Evolutionary conservation across 2,329 filamentous ascomycete species (phyloP).

Genomic region (Coniochaeta sp.): DNA sequence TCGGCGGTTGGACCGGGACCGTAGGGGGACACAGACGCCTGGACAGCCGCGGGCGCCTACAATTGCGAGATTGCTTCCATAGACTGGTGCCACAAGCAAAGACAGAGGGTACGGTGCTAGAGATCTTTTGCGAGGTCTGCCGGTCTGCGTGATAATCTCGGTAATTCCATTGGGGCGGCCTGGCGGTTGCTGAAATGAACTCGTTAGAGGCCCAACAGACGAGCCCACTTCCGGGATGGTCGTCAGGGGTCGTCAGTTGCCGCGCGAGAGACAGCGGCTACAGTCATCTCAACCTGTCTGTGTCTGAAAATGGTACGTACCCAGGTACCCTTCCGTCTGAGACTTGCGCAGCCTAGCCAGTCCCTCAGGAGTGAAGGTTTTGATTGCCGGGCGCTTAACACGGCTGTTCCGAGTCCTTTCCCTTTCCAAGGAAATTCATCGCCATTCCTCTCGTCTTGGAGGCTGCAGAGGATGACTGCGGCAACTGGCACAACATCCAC

Average conservation of each 20-base stretch:
- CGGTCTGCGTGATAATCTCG: neutral
- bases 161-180: neutral
- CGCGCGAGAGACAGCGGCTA: neutral
- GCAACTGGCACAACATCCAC: too few species aligned
- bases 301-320: too few species aligned
- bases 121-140: neutral
- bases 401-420: neutral
- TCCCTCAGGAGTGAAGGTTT: neutral
- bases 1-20: neutral
- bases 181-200: constrained; percentile 1
- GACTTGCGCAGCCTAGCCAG: constrained; percentile 2
- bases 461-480: too few species aligned
- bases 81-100: neutral
- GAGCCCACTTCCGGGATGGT: neutral
- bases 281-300: neutral
- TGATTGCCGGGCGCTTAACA: constrained; percentile 1
- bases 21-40: neutral
- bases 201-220: neutral
- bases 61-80: neutral
- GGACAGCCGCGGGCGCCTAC: neutral
- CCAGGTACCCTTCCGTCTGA: neutral
- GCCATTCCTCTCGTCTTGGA: neutral
- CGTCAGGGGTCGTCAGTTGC: neutral
- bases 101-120: neutral
- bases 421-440: neutral